Base-by-base conservation (phyloP, 257 asterid genomes). In the Fraxinus pennsylvanica region DNA sequence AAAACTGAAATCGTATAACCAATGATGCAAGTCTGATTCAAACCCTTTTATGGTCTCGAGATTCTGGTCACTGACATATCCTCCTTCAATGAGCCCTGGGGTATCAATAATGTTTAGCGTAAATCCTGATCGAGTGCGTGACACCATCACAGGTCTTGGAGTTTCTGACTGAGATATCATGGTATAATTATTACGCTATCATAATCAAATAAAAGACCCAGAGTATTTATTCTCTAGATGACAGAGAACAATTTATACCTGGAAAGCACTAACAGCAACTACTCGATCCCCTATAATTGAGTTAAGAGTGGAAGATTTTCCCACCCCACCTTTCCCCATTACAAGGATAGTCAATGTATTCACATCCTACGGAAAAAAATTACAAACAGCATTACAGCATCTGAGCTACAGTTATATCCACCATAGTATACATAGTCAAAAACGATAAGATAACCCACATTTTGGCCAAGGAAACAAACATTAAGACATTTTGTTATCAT, bases 271-370 rank as follows among this genome's bases (percentile, higher is more conserved):
- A 79, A 91, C 96, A 82, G 97, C 80, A 72, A 92, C 98, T 68
- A 88, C 96, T 84, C 97, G 90, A 80, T 96, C 99, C 43, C 97
- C 97, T 4, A 96, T 76, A 50, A 96, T 87, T 21, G 99, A 96
- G 82, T 96, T 96, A 79, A 96, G 87, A 7, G 95, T 89, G 43
- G 99, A 96, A 35, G 99, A 96, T 86, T 96, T 96, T 54, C 99
- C 99, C 74, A 96, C 98, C 68, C 99, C 99, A 0, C 98, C 94
- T 90, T 96, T 96, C 76, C 99, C 99, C 97, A 93, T 90, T 76
- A 96, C 96, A 68, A 96, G 93, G 81, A 96, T 85, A 5, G 98
- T 96, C 88, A 96, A 74, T 19, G 96, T 89, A 84, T 78, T 82
- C 57, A 94, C 96, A 74, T 92, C 84, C 99, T 96, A 82, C 81